These are phyloP conservation scores for Chaetoscypha palmicola DNA, from an alignment of 2,329 filamentous ascomycete genomes.

Conservation along the genomic window DNA sequence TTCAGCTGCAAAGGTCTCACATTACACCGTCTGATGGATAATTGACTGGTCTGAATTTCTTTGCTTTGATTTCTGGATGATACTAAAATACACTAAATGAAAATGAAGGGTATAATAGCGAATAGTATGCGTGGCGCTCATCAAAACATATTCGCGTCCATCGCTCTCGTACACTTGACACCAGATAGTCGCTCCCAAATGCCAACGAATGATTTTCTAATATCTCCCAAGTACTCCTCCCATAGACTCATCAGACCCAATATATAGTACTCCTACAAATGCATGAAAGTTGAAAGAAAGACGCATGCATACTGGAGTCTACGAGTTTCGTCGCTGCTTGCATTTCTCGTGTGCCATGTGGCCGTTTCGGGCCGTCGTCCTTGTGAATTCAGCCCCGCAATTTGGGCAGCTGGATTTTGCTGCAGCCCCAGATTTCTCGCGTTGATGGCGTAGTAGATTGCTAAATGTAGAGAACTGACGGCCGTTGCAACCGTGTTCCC, in stretches of 20 bases:
- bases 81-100: background rate
- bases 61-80: background rate
- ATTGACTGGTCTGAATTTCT: background rate
- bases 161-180: background rate
- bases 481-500: conserved; percentile 95
- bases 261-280: conserved; percentile 1
- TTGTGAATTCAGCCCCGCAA: conserved; percentile 88
- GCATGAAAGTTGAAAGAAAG: background rate
- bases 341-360: conserved; percentile 87
- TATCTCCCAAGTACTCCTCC: conserved; percentile 3
- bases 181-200: background rate
- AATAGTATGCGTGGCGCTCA: background rate
- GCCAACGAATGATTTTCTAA: conserved; percentile 5
- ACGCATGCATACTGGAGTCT: conserved; percentile 9
- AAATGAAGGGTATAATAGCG: background rate
- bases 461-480: conserved; percentile 95
- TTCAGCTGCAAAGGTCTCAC: background rate
- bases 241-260: background rate
- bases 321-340: conserved; percentile 58
- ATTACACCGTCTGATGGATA: background rate
- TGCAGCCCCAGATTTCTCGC: conserved; percentile 88
- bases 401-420: conserved; percentile 83
- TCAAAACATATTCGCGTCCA: background rate
- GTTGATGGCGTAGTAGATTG: conserved; percentile 85
- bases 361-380: conserved; percentile 81